Evolutionary conservation across 768 basidiomycete genomes (phyloP), one percentile per base, ranked within the genome.

Genomic region (Amanita polypyramis): DNA sequence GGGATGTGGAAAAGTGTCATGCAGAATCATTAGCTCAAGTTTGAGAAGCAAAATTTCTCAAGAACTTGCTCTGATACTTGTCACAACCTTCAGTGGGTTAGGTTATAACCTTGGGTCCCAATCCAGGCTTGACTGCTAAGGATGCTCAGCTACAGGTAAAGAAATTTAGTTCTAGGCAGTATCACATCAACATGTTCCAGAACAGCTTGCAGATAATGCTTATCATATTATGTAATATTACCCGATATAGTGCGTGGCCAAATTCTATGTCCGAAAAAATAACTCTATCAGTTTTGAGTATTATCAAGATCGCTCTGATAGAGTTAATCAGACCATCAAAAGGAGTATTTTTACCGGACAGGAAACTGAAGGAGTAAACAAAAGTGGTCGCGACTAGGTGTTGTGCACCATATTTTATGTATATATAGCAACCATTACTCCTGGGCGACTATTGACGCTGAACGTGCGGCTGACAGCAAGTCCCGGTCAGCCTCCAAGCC

Each of bases 61-160:
- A n/a, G n/a, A n/a, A n/a, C n/a, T n/a, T n/a, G n/a, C n/a, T n/a
- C n/a, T n/a, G n/a, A n/a, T n/a, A n/a, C n/a, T n/a, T n/a, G n/a
- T n/a, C n/a, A n/a, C n/a, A n/a, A n/a, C n/a, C n/a, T n/a, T n/a
- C n/a, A n/a, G n/a, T n/a, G n/a, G n/a, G n/a, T n/a, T n/a, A n/a
- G n/a, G n/a, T n/a, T n/a, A n/a, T n/a, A n/a, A n/a, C n/a, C n/a
- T n/a, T n/a, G n/a, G n/a, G n/a, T n/a, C n/a, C n/a, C n/a, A n/a
- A n/a, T n/a, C n/a, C 43, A 12, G 62, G 62, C 12, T 40, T 66
- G 14, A 47, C 43, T 23, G 55, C 59, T 3, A 54, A 54, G 34
- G 59, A 60, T 49, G 64, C 65, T 23, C 64, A 67, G 43, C 9
- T 49, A 1, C 39, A 63, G 39, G 63, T 67, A 2, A 55, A 59